Evolutionary conservation across 257 asterid genomes (phyloP).

Genomic region (Salvia splendens): DNA sequence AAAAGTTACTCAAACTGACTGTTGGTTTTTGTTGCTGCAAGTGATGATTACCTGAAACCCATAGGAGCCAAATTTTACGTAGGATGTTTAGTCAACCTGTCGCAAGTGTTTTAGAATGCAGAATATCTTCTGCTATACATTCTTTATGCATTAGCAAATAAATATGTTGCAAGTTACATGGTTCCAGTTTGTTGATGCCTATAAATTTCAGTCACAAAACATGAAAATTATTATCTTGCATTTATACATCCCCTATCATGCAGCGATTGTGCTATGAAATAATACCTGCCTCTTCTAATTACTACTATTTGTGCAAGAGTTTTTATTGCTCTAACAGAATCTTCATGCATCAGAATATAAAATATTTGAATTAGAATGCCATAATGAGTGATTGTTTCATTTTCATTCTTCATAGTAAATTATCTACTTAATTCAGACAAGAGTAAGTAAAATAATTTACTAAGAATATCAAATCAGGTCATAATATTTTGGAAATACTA

Average conservation of each 20-base stretch:
- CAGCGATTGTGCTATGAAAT: slow-evolving; percentile 3
- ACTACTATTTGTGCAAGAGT: slow-evolving; percentile 18
- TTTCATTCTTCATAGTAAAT: slow-evolving; percentile 4
- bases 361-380: slow-evolving; percentile 12
- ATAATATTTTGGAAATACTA: slow-evolving; percentile 6
- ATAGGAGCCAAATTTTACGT: slow-evolving; percentile 13
- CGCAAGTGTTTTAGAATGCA: slow-evolving; percentile 17
- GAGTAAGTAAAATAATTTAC: slow-evolving; percentile 1
- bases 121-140: slow-evolving; percentile 2
- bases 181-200: slow-evolving; percentile 15
- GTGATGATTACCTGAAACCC: slow-evolving; percentile 9
- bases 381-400: slow-evolving; percentile 1
- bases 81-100: slow-evolving; percentile 14
- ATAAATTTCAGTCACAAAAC: slow-evolving; percentile 1
- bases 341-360: slow-evolving; percentile 14
- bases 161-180: slow-evolving; percentile 17
- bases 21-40: slow-evolving; percentile 15
- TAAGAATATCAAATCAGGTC: too few relatives aligned
- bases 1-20: neutral
- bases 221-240: slow-evolving; percentile 6
- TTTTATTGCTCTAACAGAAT: slow-evolving; percentile 1
- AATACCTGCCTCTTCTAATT: neutral
- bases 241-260: slow-evolving; percentile 12
- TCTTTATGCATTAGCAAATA: slow-evolving; percentile 15
- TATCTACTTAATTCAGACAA: neutral